Evolutionary conservation across 176 grass and related monocot species (phyloP).

Genomic region (Typha latifolia): DNA sequence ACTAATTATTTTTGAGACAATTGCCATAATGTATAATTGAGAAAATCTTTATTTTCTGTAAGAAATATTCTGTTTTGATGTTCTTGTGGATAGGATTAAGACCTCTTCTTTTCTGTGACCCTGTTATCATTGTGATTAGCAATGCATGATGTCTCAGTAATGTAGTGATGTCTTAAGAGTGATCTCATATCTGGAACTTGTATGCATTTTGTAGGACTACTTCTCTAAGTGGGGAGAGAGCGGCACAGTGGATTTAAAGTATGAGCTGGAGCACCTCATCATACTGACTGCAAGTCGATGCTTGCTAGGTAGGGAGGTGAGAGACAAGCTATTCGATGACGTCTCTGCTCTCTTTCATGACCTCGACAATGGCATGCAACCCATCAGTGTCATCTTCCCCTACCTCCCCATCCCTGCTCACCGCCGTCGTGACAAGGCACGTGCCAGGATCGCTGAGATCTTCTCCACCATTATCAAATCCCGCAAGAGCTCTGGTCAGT

Average conservation of each 20-base stretch:
- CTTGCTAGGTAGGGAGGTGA: constrained; percentile 81
- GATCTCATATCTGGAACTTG: neutral
- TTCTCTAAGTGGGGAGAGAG: constrained; percentile 97
- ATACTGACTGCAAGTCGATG: constrained; percentile 94
- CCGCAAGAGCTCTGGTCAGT: constrained; percentile 64
- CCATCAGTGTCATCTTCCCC: constrained; percentile 87
- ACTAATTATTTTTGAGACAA: too few relatives aligned
- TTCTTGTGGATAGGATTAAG: too few relatives aligned
- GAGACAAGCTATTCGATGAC: constrained; percentile 93
- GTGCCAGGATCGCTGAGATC: constrained; percentile 66
- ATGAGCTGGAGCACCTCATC: constrained; percentile 95
- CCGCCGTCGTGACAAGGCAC: constrained; percentile 55
- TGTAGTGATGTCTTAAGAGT: neutral
- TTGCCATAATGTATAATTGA: too few relatives aligned
- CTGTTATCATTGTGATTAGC: too few relatives aligned
- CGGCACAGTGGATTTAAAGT: constrained; percentile 86
- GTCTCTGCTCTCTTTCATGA: constrained; percentile 96
- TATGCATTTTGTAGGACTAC: constrained; percentile 19
- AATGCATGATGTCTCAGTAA: too few relatives aligned
- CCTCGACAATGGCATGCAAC: constrained; percentile 89
- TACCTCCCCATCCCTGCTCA: constrained; percentile 85
- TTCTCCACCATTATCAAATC: constrained; percentile 83
- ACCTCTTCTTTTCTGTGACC: too few relatives aligned
- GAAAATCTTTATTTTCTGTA: too few relatives aligned
- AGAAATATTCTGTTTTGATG: too few relatives aligned